These are phyloP conservation scores for Ogataea ganodermae DNA, from an alignment of 805 yeast genomes.

Conservation along the genomic window DNA sequence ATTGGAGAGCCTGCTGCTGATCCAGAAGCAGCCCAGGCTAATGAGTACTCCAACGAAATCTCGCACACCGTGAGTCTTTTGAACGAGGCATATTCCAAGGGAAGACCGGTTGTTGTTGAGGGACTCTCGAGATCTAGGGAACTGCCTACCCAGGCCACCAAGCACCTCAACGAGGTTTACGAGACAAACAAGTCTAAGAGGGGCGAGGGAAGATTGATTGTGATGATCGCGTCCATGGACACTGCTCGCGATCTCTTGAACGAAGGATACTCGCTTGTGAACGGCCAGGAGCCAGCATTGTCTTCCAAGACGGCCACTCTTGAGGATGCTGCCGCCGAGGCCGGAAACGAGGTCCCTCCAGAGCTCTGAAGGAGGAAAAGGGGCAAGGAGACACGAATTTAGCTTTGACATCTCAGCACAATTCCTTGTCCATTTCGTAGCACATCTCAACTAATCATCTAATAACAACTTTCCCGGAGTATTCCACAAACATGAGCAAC, in stretches of 20 bases:
- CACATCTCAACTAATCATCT: neutral
- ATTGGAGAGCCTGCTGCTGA: conserved; percentile 25
- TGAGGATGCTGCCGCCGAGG: conserved; percentile 1
- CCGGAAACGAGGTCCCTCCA: conserved; percentile 12
- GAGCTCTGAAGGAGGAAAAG: conserved; percentile 2
- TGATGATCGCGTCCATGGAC: conserved; percentile 35
- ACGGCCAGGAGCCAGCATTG: conserved; percentile 9
- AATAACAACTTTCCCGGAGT: neutral
- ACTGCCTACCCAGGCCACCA: conserved; percentile 38
- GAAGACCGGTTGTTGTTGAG: conserved; percentile 37
- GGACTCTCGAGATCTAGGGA: conserved; percentile 30
- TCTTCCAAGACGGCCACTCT: neutral
- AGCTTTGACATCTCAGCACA: conserved; percentile 20
- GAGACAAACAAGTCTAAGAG: conserved; percentile 43
- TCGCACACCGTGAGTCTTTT: conserved; percentile 50
- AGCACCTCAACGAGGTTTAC: conserved; percentile 41
- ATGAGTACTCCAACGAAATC: conserved; percentile 55
- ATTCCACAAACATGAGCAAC: too few relatives aligned
- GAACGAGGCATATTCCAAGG: conserved; percentile 40
- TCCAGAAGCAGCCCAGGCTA: conserved; percentile 16
- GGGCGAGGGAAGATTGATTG: conserved; percentile 36
- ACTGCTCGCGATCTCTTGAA: conserved; percentile 29
- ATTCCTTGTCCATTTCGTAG: neutral
- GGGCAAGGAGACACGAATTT: neutral
- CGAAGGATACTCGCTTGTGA: conserved; percentile 24